Conservation (phyloP, 441 rosid species). For the Adansonia rubrostipa region DNA sequence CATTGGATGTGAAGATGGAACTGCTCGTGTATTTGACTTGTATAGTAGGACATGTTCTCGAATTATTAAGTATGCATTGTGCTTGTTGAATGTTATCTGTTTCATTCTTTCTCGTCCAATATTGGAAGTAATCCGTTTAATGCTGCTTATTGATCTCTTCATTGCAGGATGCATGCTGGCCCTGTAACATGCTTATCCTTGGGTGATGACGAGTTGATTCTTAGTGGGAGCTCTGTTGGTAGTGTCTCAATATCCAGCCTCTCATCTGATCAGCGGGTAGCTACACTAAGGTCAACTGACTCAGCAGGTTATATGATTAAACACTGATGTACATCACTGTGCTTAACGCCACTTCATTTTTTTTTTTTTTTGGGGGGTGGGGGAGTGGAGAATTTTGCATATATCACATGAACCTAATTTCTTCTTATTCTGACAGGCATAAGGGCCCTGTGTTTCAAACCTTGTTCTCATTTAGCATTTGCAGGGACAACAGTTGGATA, state of each 20-base stretch:
- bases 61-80: conserved; percentile 58
- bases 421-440: conserved; percentile 55
- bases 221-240: conserved; percentile 78
- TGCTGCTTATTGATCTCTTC: background rate
- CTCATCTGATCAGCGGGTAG: conserved; percentile 58
- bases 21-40: conserved; percentile 87
- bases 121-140: background rate
- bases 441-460: conserved; percentile 66
- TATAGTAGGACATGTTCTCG: conserved; percentile 79
- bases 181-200: conserved; percentile 75
- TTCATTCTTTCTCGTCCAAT: conserved; percentile 15
- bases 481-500: conserved; percentile 83
- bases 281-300: conserved; percentile 65
- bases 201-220: conserved; percentile 64
- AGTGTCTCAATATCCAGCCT: conserved; percentile 70
- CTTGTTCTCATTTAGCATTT: conserved; percentile 58
- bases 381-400: background rate
- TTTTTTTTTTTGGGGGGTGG: background rate
- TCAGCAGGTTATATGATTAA: conserved; percentile 52
- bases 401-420: conserved; percentile 6
- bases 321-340: background rate
- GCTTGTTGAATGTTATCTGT: background rate
- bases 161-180: conserved; percentile 75
- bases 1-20: conserved; percentile 92
- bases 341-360: background rate